phyloP scores from a whole-genome alignment of 305 asterid genomes.

The Rubia balearica region DNA sequence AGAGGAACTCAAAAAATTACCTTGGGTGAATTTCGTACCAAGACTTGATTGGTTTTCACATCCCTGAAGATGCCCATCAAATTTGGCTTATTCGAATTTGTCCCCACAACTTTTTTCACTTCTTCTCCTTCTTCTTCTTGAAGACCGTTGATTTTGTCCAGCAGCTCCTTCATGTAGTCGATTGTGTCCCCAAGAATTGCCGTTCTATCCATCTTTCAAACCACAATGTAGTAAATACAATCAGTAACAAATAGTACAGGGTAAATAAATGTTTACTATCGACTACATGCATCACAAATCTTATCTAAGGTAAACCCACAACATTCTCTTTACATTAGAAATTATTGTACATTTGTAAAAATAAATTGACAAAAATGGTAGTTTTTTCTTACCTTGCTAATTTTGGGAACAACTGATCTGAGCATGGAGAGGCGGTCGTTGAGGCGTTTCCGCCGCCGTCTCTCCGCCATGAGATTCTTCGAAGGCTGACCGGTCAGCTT shows the following conservation, averaged over 20 bases:
- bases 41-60: constrained; percentile 45
- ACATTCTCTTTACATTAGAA: no score
- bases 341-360: neutral
- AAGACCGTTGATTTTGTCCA: constrained; percentile 48
- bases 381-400: constrained; percentile 46
- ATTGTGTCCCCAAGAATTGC: constrained; percentile 75
- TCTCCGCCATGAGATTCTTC: constrained; percentile 79
- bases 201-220: constrained; percentile 66
- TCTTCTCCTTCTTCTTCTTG: constrained; percentile 29
- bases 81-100: constrained; percentile 32
- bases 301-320: neutral
- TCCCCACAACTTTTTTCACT: constrained; percentile 27
- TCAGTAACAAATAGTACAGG: no score
- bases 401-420: constrained; percentile 75
- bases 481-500: constrained; percentile 58
- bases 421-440: constrained; percentile 83
- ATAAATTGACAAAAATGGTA: neutral
- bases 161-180: constrained; percentile 62
- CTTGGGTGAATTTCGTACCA: constrained; percentile 66
- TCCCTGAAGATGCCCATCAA: constrained; percentile 42
- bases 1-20: constrained; percentile 18
- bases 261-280: no score
- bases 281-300: neutral
- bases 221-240: neutral
- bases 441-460: constrained; percentile 68